These are phyloP conservation scores for Botryotinia calthae DNA, from an alignment of 2,329 filamentous ascomycete genomes.

Conservation along the genomic window DNA sequence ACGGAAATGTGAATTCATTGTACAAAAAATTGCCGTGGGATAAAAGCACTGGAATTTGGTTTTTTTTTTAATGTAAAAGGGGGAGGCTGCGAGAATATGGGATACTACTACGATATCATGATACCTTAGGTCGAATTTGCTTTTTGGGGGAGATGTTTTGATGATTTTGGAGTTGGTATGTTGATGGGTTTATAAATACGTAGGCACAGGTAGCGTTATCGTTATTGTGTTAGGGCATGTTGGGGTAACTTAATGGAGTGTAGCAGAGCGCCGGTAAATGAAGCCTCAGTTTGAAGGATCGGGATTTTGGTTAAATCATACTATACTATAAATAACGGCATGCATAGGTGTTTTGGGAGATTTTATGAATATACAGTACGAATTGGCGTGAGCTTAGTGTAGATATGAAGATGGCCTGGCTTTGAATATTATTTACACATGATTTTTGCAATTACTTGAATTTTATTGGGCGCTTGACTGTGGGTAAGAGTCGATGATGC, in stretches of 20 bases:
- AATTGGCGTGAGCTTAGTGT: not conserved
- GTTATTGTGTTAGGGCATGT: not conserved
- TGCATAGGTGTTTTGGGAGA: not conserved
- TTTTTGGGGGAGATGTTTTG: not conserved
- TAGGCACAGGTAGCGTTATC: not conserved
- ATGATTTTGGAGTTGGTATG: not conserved
- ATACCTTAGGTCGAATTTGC: conserved; percentile 10
- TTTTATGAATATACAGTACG: not conserved
- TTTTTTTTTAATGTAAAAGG: not conserved
- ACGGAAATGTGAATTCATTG: not conserved
- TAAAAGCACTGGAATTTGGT: not conserved
- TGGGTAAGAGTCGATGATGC: not conserved
- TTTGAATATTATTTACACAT: not conserved
- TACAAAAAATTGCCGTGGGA: conserved; percentile 1
- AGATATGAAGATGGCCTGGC: not conserved
- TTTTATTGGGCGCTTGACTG: not conserved
- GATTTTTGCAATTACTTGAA: not conserved
- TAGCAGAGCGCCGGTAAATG: not conserved
- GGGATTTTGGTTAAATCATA: not conserved
- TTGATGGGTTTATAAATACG: not conserved
- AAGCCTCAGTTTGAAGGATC: not conserved
- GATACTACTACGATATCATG: not conserved
- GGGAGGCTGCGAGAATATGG: not conserved
- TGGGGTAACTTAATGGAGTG: not conserved
- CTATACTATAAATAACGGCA: not conserved